These are phyloP conservation scores for Stipa capillata DNA, from an alignment of 176 grass and related monocot species.

Conservation along the genomic window DNA sequence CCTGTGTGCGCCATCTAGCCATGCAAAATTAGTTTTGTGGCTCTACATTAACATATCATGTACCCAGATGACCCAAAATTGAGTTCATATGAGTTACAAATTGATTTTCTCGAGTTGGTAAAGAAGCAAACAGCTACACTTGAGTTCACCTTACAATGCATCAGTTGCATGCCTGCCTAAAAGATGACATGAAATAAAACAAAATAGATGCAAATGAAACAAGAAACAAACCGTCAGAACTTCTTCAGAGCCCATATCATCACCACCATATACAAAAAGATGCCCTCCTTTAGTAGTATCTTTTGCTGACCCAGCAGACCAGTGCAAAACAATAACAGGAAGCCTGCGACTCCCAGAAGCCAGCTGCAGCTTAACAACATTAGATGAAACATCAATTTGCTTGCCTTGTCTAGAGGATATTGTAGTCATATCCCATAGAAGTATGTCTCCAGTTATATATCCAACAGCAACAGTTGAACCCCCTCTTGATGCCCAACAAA, in stretches of 20 bases:
- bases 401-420: constrained; percentile 47
- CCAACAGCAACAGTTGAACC: constrained; percentile 65
- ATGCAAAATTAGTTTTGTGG: neutral
- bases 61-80: neutral
- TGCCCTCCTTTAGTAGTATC: constrained; percentile 56
- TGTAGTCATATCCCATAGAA: constrained; percentile 64
- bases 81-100: neutral
- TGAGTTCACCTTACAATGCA: constrained; percentile 15
- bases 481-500: constrained; percentile 73
- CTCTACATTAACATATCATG: neutral
- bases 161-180: neutral
- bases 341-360: constrained; percentile 76
- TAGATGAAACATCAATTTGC: constrained; percentile 36
- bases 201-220: constrained; percentile 1
- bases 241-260: constrained; percentile 99
- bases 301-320: constrained; percentile 49
- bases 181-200: neutral
- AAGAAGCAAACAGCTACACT: constrained; percentile 6
- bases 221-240: constrained; percentile 69
- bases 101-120: constrained; percentile 3
- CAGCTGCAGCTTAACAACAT: constrained; percentile 78
- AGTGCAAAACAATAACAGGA: constrained; percentile 92
- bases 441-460: constrained; percentile 89
- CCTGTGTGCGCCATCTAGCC: neutral
- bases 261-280: constrained; percentile 94